Evolutionary conservation across 2,329 filamentous ascomycete genomes (phyloP).

Genomic region (Pseudogymnoascus sp.): DNA sequence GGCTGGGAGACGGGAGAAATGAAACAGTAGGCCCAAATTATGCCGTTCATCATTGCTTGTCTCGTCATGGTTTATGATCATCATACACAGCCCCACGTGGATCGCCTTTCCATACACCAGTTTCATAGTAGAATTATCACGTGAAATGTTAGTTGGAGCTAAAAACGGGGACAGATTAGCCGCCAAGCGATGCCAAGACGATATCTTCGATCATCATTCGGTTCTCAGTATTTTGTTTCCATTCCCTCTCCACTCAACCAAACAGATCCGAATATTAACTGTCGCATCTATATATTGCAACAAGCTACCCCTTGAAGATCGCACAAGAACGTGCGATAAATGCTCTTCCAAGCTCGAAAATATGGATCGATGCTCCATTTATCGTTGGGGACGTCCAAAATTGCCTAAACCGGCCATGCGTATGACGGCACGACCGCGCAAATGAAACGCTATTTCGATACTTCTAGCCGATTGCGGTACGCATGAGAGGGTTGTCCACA

Average conservation of each 20-base stretch:
- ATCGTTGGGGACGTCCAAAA: neutral
- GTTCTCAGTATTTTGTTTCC: neutral
- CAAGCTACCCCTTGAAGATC: neutral
- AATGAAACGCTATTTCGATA: neutral
- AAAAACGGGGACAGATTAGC: neutral
- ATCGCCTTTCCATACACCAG: neutral
- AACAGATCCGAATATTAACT: neutral
- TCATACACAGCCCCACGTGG: neutral
- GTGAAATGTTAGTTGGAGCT: neutral
- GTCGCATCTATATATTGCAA: slow-evolving; percentile 4
- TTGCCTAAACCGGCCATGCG: neutral
- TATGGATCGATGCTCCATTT: neutral
- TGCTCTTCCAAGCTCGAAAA: neutral
- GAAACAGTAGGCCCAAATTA: neutral
- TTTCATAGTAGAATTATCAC: neutral
- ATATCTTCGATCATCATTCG: neutral
- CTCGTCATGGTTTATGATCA: neutral
- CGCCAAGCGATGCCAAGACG: neutral
- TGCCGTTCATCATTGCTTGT: neutral
- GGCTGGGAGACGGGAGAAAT: neutral
- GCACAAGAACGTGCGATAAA: neutral
- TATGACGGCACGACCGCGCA: neutral
- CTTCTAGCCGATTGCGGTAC: neutral
- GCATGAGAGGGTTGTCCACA: neutral
- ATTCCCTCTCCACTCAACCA: neutral